Percentiles rank a stretch among this genome's conserved stretches.
phyloP scores from a whole-genome alignment of 2,329 filamentous ascomycete genomes.

The Tolypocladium tundrense region DNA sequence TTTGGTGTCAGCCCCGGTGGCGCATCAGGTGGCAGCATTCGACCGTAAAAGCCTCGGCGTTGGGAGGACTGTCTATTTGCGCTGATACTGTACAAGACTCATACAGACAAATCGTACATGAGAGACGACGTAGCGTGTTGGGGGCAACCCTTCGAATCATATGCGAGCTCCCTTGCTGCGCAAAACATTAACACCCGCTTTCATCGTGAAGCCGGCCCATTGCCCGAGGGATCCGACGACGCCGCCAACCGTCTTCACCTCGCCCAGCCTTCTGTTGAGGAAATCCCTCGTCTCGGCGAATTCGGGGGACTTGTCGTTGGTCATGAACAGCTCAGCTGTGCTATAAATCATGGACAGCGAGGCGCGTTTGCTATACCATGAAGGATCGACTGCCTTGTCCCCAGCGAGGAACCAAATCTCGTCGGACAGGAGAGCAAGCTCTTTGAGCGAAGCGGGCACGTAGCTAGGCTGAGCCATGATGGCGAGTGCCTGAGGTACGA shows the following conservation, averaged over 20 bases:
- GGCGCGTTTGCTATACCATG: conserved; percentile 68
- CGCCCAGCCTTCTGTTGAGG: conserved; percentile 62
- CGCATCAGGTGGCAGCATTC: neutral
- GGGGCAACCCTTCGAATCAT: conserved; percentile 26
- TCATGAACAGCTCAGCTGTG: conserved; percentile 85
- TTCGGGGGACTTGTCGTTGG: conserved; percentile 65
- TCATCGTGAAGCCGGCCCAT: conserved; percentile 75
- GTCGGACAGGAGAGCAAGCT: conserved; percentile 75
- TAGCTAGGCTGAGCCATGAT: conserved; percentile 81
- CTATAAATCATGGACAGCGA: conserved; percentile 52
- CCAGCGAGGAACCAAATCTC: conserved; percentile 86
- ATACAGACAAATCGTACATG: neutral
- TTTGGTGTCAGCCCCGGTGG: neutral
- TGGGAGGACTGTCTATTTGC: neutral
- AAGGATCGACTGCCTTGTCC: conserved; percentile 69
- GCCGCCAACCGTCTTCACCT: conserved; percentile 52
- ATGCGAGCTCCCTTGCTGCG: conserved; percentile 82
- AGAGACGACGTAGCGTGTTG: neutral
- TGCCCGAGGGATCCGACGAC: conserved; percentile 55
- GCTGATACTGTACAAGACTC: conserved; percentile 3
- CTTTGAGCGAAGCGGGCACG: conserved; percentile 63
- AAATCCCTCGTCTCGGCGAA: conserved; percentile 73
- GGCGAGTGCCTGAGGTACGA: conserved; percentile 61
- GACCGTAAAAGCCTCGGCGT: neutral
- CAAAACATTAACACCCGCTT: conserved; percentile 68